phyloP scores from a whole-genome alignment of 805 yeast species.

The Wickerhamiella alocasiicola region DNA sequence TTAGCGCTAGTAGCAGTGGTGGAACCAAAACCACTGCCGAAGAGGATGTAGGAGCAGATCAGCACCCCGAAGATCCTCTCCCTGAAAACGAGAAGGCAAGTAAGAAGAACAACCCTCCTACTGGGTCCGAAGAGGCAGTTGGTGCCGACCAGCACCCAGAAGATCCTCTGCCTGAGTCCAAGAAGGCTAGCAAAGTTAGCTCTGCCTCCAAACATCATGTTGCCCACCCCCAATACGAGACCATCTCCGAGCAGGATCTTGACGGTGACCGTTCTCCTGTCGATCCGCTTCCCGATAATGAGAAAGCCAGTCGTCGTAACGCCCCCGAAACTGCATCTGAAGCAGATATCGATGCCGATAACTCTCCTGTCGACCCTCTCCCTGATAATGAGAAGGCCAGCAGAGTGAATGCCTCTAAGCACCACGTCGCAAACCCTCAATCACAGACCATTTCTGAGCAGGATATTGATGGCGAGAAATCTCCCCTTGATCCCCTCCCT shows the following conservation, averaged over 20 bases:
- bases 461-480: conserved; percentile 9
- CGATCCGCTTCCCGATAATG: background rate
- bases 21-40: background rate
- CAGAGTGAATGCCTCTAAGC: background rate
- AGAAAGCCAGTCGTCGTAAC: background rate
- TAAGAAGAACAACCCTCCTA: background rate
- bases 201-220: conserved; percentile 5
- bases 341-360: conserved; percentile 7
- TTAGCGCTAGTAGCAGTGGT: background rate
- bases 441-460: background rate
- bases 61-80: conserved; percentile 1
- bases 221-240: background rate
- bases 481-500: conserved; percentile 8
- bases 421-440: background rate
- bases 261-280: conserved; percentile 3
- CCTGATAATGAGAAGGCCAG: background rate
- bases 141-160: conserved; percentile 7
- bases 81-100: background rate
- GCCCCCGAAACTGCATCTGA: background rate
- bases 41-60: conserved; percentile 5
- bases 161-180: conserved; percentile 2
- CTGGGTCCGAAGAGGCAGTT: conserved; percentile 4
- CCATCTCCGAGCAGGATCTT: conserved; percentile 6
- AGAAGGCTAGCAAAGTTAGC: conserved; percentile 3
- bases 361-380: conserved; percentile 9